Conservation (phyloP, 768 basidiomycete genomes). For the Tricholoma bakamatsutake region DNA sequence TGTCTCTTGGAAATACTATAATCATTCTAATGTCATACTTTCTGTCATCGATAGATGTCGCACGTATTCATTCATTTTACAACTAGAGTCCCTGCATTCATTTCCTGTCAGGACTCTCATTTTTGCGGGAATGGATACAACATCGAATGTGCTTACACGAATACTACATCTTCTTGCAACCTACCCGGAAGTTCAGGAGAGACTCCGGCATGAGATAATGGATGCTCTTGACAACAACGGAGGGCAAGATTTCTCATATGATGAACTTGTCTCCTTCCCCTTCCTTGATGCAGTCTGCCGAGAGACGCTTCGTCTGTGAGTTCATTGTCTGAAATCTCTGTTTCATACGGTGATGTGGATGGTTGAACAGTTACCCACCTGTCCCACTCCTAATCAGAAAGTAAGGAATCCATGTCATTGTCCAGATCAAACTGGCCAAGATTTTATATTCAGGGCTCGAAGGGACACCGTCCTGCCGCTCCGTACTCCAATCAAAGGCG, state of each 20-base stretch:
- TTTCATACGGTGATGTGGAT: too few relatives aligned
- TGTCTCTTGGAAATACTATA: too few relatives aligned
- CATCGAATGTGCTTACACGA: slow-evolving; percentile 24
- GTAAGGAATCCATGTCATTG: neutral
- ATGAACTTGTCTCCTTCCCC: slow-evolving; percentile 14
- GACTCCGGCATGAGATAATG: slow-evolving; percentile 20
- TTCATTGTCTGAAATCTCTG: too few relatives aligned
- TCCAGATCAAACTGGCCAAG: neutral
- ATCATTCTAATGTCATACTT: too few relatives aligned
- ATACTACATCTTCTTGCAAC: slow-evolving; percentile 21
- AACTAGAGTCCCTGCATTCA: too few relatives aligned
- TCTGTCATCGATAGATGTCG: slow-evolving; percentile 8
- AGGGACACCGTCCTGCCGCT: slow-evolving; percentile 29
- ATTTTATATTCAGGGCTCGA: slow-evolving; percentile 15
- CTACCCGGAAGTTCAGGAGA: slow-evolving; percentile 13
- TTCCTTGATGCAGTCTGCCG: slow-evolving; percentile 32
- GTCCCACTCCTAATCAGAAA: too few relatives aligned
- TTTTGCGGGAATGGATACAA: slow-evolving; percentile 30
- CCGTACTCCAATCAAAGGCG: slow-evolving; percentile 21
- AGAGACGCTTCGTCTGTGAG: slow-evolving; percentile 33
- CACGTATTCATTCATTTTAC: neutral
- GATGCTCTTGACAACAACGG: slow-evolving; percentile 26
- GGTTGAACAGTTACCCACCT: neutral
- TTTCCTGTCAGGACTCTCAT: slow-evolving; percentile 16
- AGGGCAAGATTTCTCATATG: slow-evolving; percentile 17